A percentile compares a stretch with the other conserved stretches of the same genome.
Conservation (phyloP, 495 filamentous ascomycete genomes). For the Neurospora sp. region DNA sequence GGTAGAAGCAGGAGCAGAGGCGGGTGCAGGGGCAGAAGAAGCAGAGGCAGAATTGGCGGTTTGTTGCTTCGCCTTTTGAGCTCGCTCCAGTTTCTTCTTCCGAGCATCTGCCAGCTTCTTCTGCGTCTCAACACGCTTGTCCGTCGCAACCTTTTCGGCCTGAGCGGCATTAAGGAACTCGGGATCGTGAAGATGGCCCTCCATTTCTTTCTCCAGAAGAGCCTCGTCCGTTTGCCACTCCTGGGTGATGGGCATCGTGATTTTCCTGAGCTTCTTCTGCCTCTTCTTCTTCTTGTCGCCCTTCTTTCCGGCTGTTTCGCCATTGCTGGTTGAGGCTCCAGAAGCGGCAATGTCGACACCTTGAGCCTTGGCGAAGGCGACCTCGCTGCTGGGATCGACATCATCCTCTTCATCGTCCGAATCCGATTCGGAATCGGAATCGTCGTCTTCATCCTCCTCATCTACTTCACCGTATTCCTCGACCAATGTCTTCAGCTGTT, state of each 20-base stretch:
- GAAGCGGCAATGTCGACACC: conserved; percentile 15
- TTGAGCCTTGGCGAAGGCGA: conserved; percentile 23
- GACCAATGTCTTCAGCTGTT: conserved; percentile 19
- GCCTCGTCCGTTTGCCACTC: conserved; percentile 41
- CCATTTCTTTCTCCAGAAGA: conserved; percentile 41
- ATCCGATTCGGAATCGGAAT: neutral
- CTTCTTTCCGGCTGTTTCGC: neutral
- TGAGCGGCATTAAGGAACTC: conserved; percentile 32
- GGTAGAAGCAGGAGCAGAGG: neutral
- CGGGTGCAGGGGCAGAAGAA: neutral
- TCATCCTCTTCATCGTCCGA: conserved; percentile 1
- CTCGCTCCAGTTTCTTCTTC: conserved; percentile 17
- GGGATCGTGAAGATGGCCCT: conserved; percentile 36
- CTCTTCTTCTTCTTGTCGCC: neutral
- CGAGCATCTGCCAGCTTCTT: neutral
- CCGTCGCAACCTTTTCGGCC: conserved; percentile 10
- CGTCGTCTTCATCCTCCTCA: conserved; percentile 17
- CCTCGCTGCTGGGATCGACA: conserved; percentile 21
- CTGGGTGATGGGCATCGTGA: conserved; percentile 26
- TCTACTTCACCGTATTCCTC: conserved; percentile 28
- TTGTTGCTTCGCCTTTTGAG: conserved; percentile 13
- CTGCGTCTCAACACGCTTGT: conserved; percentile 17
- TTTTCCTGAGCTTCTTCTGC: conserved; percentile 10
- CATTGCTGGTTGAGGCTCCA: neutral
- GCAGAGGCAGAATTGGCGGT: neutral